Evolutionary conservation across 208 protist genomes (phyloP), one percentile per base, ranked within the genome.

Genomic region (Trypanosoma avium): DNA sequence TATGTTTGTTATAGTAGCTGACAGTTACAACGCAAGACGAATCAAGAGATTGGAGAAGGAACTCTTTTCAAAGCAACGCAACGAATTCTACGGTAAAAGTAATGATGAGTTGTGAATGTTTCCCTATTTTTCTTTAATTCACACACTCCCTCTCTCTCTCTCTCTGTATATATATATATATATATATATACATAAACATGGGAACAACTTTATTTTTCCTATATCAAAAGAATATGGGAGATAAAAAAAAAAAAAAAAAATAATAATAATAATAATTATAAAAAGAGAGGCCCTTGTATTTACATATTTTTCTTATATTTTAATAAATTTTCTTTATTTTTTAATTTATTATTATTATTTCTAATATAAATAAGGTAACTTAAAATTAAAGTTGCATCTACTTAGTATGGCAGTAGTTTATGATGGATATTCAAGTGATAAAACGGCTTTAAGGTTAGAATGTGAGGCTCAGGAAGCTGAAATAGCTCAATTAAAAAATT

Each of bases 1-100:
- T 8, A 53, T 91, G 29, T 46, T 91, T 42, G 84, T 94, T 24
- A 73, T 94, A 26, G 66, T 33, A 8, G 70, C 81, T 19, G 87
- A 94, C 3, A 58, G 61, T 0, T 91, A 85, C 60, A 94, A 94
- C 49, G 61, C 75, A 4, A 78, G 84, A 29, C 63, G 84, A 15
- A 94, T 94, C 45, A 89, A 85, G 62, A 77, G 74, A 45, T 46
- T 88, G 19, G 87, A 94, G 47, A 78, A 77, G 54, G 84, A 94
- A 10, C 46, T 94, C 4, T 94, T 94, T 53, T 58, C 75, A 30
- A 86, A 82, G 62, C 87, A 94, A 61, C 67, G 87, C 5, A 75
- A 73, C 9, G 84, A 94, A 42, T 88, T 89, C 26, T 77, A 81
- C 30, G 76, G 19, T 35, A 68, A 62, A 40, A 32, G 42, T 27